phyloP scores from a whole-genome alignment of 73 alveolate species.

The Paramecium caudatum region DNA sequence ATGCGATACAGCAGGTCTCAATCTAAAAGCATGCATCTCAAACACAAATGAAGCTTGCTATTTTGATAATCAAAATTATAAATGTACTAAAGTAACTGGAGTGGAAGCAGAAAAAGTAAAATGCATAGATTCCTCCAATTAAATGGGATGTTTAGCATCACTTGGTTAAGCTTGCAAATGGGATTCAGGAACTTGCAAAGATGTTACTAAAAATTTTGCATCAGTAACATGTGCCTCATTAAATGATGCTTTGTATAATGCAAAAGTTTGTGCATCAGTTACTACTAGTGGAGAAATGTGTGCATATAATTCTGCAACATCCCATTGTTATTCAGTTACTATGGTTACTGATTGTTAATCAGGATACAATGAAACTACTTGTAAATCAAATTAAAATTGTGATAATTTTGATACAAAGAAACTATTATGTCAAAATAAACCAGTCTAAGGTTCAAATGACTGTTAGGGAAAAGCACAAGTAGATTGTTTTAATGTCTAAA shows the following conservation, averaged over 20 bases:
- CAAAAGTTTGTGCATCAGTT: constrained; percentile 18
- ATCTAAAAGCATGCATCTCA: not conserved
- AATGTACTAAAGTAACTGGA: not conserved
- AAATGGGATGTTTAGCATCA: constrained; percentile 54
- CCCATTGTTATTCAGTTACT: not conserved
- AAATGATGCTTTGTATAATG: not conserved
- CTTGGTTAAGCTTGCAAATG: not conserved
- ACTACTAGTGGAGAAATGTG: constrained; percentile 25
- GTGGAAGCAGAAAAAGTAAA: not conserved
- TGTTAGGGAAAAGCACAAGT: not conserved
- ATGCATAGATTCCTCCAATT: not conserved
- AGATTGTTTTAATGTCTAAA: not conserved
- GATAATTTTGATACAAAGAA: not conserved
- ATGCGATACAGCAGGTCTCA: constrained; percentile 29
- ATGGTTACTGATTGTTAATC: constrained; percentile 14
- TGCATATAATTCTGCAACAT: not conserved
- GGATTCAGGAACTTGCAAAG: not conserved
- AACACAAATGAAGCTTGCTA: constrained; percentile 15
- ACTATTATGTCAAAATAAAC: not conserved
- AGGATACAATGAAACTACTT: constrained; percentile 10
- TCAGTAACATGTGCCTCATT: constrained; percentile 10
- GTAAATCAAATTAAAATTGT: constrained; percentile 5
- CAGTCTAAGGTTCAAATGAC: not conserved
- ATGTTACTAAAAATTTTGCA: not conserved
- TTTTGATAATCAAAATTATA: not conserved